A percentile compares a stretch with the other conserved stretches of the same genome.
Evolutionary conservation across 139 green algal species (phyloP).

Genomic region (Micromonas pusilla): DNA sequence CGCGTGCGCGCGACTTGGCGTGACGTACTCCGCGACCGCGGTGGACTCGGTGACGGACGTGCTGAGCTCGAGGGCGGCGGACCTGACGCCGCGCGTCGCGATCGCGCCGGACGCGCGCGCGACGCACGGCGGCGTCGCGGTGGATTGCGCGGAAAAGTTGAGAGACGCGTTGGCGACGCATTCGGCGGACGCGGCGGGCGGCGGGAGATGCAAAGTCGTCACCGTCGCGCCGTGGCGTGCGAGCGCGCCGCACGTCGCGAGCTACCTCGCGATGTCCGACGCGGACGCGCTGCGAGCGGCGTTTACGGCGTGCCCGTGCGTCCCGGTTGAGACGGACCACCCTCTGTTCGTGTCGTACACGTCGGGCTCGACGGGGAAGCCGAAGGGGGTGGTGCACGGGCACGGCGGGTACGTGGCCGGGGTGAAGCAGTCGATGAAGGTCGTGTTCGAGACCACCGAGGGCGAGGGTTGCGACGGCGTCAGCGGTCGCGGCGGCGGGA

Average conservation of each 20-base stretch:
- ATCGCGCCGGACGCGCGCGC: neutral
- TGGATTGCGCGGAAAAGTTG: conserved; percentile 24
- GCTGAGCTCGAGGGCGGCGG: neutral
- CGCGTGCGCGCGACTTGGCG: conserved; percentile 85
- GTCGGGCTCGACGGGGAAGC: conserved; percentile 47
- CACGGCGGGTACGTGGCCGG: conserved; percentile 56
- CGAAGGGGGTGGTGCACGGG: conserved; percentile 49
- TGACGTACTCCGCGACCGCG: conserved; percentile 63
- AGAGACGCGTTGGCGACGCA: conserved; percentile 27
- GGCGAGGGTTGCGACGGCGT: conserved; percentile 39
- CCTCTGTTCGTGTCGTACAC: conserved; percentile 91
- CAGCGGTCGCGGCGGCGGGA: neutral
- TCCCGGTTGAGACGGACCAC: conserved; percentile 48
- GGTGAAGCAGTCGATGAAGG: conserved; percentile 45
- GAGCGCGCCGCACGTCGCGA: too few species aligned
- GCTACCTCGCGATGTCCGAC: neutral
- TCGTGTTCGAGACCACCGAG: conserved; percentile 43
- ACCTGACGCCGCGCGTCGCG: neutral
- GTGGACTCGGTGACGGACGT: neutral
- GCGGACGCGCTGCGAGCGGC: neutral
- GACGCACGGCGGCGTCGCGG: neutral
- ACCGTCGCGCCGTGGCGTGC: too few species aligned
- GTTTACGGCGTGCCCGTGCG: neutral
- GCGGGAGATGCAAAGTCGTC: too few species aligned
- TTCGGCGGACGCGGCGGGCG: too few species aligned